Conservation (phyloP, 495 filamentous ascomycete species). For the Aspergillus coremiiformis region DNA sequence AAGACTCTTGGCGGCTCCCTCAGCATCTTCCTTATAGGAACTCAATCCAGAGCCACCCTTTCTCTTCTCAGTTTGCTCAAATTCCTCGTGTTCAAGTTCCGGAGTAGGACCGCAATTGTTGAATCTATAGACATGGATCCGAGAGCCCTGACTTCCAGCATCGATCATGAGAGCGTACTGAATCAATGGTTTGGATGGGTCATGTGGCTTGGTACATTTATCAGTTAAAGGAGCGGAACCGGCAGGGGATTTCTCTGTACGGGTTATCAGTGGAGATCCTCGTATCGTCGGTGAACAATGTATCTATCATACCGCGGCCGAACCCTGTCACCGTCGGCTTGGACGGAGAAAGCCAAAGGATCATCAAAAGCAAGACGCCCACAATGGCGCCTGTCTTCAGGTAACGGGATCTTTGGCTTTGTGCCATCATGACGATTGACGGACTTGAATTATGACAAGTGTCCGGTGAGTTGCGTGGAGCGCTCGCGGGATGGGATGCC, state of each 20-base stretch:
- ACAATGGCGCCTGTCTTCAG: constrained; percentile 77
- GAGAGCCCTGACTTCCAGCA: constrained; percentile 93
- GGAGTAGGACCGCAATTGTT: constrained; percentile 95
- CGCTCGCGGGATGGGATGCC: constrained; percentile 16
- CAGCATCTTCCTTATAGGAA: constrained; percentile 73
- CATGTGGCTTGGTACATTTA: constrained; percentile 74
- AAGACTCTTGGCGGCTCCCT: constrained; percentile 81
- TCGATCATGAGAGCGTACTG: constrained; percentile 99
- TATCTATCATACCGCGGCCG: constrained; percentile 30
- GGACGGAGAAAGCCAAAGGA: constrained; percentile 66
- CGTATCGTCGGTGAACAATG: neutral
- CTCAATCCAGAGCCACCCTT: constrained; percentile 76
- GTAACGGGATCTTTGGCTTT: constrained; percentile 68
- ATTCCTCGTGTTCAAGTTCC: constrained; percentile 87
- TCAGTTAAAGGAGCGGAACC: constrained; percentile 21
- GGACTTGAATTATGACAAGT: constrained; percentile 9
- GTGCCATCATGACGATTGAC: constrained; percentile 47
- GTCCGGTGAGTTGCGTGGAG: constrained; percentile 11
- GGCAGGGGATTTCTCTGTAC: constrained; percentile 23
- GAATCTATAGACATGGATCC: constrained; percentile 97
- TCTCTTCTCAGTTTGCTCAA: constrained; percentile 79
- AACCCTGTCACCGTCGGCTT: constrained; percentile 29
- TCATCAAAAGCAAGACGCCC: constrained; percentile 61
- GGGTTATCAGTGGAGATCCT: neutral
- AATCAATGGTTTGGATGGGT: constrained; percentile 80